These are phyloP conservation scores for Nadsonia fulvescens DNA, from an alignment of 805 yeast genomes.

Conservation along the genomic window DNA sequence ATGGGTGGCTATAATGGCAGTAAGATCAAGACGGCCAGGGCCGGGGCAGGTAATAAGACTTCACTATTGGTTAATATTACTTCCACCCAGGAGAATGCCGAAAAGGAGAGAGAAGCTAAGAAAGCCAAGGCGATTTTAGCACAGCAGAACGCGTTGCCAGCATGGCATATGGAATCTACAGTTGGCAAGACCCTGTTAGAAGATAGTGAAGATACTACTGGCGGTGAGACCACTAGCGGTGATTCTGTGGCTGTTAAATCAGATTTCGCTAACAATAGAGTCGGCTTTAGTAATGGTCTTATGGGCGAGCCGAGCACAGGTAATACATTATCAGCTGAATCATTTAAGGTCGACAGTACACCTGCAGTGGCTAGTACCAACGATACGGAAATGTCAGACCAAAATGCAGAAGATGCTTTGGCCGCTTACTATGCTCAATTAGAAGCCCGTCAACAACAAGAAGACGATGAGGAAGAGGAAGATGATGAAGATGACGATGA, in stretches of 20 bases:
- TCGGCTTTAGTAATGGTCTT: no score
- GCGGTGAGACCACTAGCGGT: conserved; percentile 5
- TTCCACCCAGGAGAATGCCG: conserved; percentile 69
- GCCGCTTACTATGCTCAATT: conserved; percentile 63
- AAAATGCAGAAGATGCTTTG: conserved; percentile 40
- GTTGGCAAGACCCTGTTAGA: conserved; percentile 43
- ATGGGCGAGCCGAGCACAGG: conserved; percentile 14
- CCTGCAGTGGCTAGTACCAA: conserved; percentile 11
- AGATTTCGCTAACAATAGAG: conserved; percentile 34
- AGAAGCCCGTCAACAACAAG: conserved; percentile 49
- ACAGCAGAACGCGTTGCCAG: conserved; percentile 87
- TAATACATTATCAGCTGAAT: conserved; percentile 16
- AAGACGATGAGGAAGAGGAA: conserved; percentile 39
- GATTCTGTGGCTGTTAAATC: conserved; percentile 3
- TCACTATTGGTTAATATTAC: conserved; percentile 77
- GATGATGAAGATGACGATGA: conserved; percentile 29
- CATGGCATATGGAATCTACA: conserved; percentile 89
- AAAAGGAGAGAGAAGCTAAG: conserved; percentile 48
- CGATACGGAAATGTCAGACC: conserved; percentile 8
- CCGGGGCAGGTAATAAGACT: conserved; percentile 9
- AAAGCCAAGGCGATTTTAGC: conserved; percentile 50
- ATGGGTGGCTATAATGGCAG: conserved; percentile 5
- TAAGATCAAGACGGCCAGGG: conserved; percentile 7
- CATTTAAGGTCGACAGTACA: not conserved
- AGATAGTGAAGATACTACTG: conserved; percentile 4